Evolutionary conservation across 2,329 filamentous ascomycete genomes (phyloP), one percentile per base, ranked within the genome.

Genomic region (Lecanicillium sp.): DNA sequence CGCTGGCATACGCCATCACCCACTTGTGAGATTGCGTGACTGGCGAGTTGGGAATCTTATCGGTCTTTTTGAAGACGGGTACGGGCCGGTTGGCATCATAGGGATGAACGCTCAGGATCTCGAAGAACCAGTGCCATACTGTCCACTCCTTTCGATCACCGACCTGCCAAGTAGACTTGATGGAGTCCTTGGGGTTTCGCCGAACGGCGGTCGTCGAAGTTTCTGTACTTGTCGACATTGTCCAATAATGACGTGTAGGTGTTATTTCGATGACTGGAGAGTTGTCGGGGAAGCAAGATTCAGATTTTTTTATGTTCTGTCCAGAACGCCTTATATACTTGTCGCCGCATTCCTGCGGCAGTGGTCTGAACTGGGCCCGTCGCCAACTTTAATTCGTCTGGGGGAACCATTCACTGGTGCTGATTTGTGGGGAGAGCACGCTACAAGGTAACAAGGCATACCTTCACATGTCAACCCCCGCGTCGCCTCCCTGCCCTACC

Each of bases 151-250:
- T 50, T 20, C 50, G 56, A 51, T 62, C 60, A 19, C 46, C 50
- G 5, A 30, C 35, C 4, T 61, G 60, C 67, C 67, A 69, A 7
- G 67, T 68, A 4, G 67, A 67, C 57, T 67, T 68, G 59, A 69
- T 69, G 9, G 65, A 67, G 54, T 69, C 65, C 40, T 61, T 63
- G 17, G 46, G 41, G 24, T 35, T 49, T 15, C 43, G 49, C 32
- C 32, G n/a, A 12, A 47, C 44, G 44, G 43, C 32, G 4, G 43
- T 35, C 26, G 48, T 46, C 10, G 24, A 19, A 7, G 43, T 35
- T 6, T 5, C 12, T 33, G 30, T 48, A 15, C 36, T 26, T 47
- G 44, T 48, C 17, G 45, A 48, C 45, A 48, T 48, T 29, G 23
- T 30, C n/a, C n/a, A n/a, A n/a, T n/a, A 35, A 29, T 38, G 7